Percentiles rank a stretch among this genome's conserved stretches.
Evolutionary conservation across 179 eudicot genomes (phyloP).

Genomic region (Vitellaria paradoxa): DNA sequence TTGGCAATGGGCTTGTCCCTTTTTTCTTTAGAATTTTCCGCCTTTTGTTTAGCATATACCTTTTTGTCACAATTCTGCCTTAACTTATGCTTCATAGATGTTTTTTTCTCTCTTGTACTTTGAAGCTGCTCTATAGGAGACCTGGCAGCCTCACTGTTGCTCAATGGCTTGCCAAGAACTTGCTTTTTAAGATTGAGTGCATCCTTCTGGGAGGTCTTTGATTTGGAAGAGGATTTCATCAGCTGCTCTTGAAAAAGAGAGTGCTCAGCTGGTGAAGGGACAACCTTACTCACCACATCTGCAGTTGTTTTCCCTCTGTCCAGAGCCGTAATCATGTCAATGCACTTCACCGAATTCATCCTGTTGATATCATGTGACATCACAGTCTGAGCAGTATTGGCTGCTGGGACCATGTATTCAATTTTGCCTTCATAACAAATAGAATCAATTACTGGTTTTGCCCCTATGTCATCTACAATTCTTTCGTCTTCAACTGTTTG

Average conservation of each 20-base stretch:
- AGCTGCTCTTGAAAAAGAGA: conserved; percentile 24
- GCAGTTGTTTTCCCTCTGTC: conserved; percentile 15
- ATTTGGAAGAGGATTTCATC: conserved; percentile 21
- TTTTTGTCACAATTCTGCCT: conserved; percentile 26
- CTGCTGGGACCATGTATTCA: conserved; percentile 16
- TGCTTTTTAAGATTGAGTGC: conserved; percentile 23
- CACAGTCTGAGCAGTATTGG: conserved; percentile 12
- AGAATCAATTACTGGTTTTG: conserved; percentile 20
- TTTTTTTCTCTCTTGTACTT: conserved; percentile 28
- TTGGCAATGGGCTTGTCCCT: conserved; percentile 22
- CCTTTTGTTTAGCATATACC: conserved; percentile 19
- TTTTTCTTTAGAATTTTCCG: conserved; percentile 22
- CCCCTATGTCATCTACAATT: conserved; percentile 19
- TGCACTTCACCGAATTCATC: conserved; percentile 6
- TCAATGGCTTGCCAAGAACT: conserved; percentile 20
- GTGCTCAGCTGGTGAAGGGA: conserved; percentile 19
- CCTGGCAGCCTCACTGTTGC: conserved; percentile 20
- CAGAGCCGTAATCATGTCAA: conserved; percentile 5
- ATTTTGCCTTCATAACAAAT: conserved; percentile 16
- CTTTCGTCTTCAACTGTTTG: conserved; percentile 22
- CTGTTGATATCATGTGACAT: conserved; percentile 10
- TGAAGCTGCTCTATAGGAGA: conserved; percentile 20
- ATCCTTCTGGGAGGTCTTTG: conserved; percentile 24
- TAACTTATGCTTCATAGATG: conserved; percentile 33
- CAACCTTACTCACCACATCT: conserved; percentile 16